A percentile compares a stretch with the other conserved stretches of the same genome.
phyloP scores from a whole-genome alignment of 306 rosid genomes.

The Pueraria montana region DNA sequence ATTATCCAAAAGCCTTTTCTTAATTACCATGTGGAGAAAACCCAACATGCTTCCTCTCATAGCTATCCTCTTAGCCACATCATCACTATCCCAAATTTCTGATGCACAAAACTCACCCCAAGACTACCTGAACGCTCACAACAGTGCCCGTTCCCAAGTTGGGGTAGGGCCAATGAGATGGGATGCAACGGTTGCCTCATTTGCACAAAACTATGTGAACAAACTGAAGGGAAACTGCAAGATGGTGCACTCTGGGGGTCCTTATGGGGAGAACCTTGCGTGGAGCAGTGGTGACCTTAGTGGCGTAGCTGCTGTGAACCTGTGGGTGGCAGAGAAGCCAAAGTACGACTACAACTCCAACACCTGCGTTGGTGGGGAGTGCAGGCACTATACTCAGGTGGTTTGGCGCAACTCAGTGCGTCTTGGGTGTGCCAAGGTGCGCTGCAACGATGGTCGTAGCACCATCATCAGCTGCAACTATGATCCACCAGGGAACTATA shows the following conservation, averaged over 20 bases:
- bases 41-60: conserved; percentile 18
- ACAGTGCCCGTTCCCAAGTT: conserved; percentile 55
- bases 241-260: conserved; percentile 51
- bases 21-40: too few species aligned
- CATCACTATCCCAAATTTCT: conserved; percentile 17
- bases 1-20: too few species aligned
- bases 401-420: conserved; percentile 57
- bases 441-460: conserved; percentile 56
- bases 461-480: conserved; percentile 69
- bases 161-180: conserved; percentile 50
- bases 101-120: conserved; percentile 53
- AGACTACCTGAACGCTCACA: conserved; percentile 56
- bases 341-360: conserved; percentile 55
- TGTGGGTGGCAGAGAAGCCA: conserved; percentile 61
- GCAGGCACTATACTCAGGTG: conserved; percentile 67
- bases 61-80: not conserved
- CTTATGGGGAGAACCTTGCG: conserved; percentile 66
- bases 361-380: conserved; percentile 48
- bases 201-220: conserved; percentile 49
- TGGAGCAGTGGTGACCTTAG: conserved; percentile 42
- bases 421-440: conserved; percentile 63
- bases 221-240: conserved; percentile 33
- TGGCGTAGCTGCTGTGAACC: conserved; percentile 42
- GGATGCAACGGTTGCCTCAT: conserved; percentile 42
- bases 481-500: conserved; percentile 62